phyloP scores from a whole-genome alignment of 2,329 filamentous ascomycete species.

The Hirsutella thompsonii region DNA sequence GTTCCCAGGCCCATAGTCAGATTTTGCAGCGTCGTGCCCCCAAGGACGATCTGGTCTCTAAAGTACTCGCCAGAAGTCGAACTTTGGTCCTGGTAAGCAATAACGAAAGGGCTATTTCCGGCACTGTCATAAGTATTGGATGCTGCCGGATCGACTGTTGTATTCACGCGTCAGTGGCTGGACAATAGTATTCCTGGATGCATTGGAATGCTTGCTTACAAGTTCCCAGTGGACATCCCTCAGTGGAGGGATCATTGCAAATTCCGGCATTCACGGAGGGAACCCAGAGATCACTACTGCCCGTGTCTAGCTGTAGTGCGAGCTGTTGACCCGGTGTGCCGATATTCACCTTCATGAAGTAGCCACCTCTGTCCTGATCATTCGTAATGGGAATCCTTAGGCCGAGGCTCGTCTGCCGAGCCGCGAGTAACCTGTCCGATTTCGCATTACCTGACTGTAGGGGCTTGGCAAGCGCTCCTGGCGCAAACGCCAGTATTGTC shows the following conservation, averaged over 20 bases:
- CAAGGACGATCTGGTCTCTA: constrained; percentile 41
- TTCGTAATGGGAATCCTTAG: constrained; percentile 29
- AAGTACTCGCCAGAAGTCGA: constrained; percentile 46
- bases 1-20: constrained; percentile 46
- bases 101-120: constrained; percentile 34
- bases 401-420: too few species aligned
- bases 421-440: too few species aligned
- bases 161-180: constrained; percentile 9
- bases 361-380: constrained; percentile 29
- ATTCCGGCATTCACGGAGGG: constrained; percentile 24
- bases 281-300: constrained; percentile 54
- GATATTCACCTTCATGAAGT: constrained; percentile 42
- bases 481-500: too few species aligned
- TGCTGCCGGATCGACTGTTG: constrained; percentile 27
- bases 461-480: too few species aligned
- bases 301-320: constrained; percentile 49
- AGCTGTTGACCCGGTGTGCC: constrained; percentile 45
- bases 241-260: constrained; percentile 18
- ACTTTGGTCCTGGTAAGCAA: constrained; percentile 49
- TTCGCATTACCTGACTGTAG: too few species aligned
- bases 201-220: constrained; percentile 23
- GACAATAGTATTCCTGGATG: neutral
- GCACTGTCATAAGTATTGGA: constrained; percentile 35
- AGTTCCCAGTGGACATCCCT: constrained; percentile 28
- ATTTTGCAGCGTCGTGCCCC: constrained; percentile 34